Conservation (phyloP, 306 rosid genomes). For the Luffa aegyptiaca region DNA sequence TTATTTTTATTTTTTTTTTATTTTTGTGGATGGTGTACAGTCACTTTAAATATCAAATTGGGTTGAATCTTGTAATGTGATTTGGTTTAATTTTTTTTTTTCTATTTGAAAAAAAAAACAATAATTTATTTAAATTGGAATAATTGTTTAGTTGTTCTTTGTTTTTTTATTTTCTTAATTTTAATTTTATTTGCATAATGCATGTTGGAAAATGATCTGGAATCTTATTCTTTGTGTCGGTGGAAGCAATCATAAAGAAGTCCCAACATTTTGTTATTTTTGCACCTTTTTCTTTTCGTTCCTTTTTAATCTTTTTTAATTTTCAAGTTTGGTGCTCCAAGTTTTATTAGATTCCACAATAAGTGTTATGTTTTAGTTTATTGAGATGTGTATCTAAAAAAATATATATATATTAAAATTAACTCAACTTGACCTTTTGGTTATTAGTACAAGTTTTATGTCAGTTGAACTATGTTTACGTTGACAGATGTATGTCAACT, state of each 20-base stretch:
- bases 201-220: background rate
- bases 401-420: too few relatives aligned
- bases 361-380: background rate
- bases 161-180: background rate
- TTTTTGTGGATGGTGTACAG: constrained; percentile 5
- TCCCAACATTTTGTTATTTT: background rate
- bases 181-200: background rate
- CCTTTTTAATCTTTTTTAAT: too few relatives aligned
- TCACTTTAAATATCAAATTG: background rate
- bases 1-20: background rate
- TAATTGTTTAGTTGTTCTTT: background rate
- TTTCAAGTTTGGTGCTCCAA: background rate
- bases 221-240: background rate
- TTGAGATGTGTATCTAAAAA: too few relatives aligned
- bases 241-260: background rate
- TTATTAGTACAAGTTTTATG: too few relatives aligned
- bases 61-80: background rate
- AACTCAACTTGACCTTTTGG: too few relatives aligned
- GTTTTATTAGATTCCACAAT: background rate
- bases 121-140: constrained; percentile 4
- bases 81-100: background rate
- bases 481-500: too few relatives aligned
- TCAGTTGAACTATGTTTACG: too few relatives aligned
- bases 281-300: background rate
- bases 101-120: background rate